Base-by-base conservation (phyloP, 768 basidiomycete genomes). In the Boletus edulis region DNA sequence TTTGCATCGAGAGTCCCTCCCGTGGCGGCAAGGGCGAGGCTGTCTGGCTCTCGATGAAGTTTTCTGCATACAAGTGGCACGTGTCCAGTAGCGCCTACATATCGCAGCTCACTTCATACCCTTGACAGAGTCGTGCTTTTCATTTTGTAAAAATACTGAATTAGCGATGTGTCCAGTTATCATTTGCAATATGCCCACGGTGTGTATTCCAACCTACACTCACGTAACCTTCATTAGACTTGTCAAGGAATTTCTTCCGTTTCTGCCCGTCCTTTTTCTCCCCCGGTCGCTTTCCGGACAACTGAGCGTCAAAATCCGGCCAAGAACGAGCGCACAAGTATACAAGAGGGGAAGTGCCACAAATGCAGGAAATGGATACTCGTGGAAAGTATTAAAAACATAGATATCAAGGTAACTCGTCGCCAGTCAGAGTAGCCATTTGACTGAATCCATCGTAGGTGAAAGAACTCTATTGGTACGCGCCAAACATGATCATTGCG, bases 111-210 rank as follows among this genome's bases (percentile, higher is more conserved):
- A 59, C 45, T 11, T 52, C n/a, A 40, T 6, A 12, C 22, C 39
- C 46, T 18, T 40, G 22, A 58, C 48, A 72, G 69, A 56, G 70
- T 60, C 44, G 38, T 24, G 15, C 51, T 46, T 41, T 42, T 43
- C 35, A 24, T 27, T 46, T 46, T 9, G 34, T 29, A 35, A 50
- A 49, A 14, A 20, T 49, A 18, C 52, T 65, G 50, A 58, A 57
- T 42, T 34, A 41, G n/a, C 11, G 12, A 32, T 38, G 32, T 32
- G 18, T 39, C 35, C 45, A 91, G 89, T 67, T 91, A 91, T 62
- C 90, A 92, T 63, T 81, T 92, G 83, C 89, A 91, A 63, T 89
- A 89, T 56, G 76, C 79, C 3, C 89, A 91, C 63, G 89, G 89
- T 88, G 20, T 6, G 74, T 62, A 14, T 31, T 9, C 34, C 24